These are phyloP conservation scores for Cryomyces minteri DNA, from an alignment of 495 filamentous ascomycete species.

Conservation along the genomic window DNA sequence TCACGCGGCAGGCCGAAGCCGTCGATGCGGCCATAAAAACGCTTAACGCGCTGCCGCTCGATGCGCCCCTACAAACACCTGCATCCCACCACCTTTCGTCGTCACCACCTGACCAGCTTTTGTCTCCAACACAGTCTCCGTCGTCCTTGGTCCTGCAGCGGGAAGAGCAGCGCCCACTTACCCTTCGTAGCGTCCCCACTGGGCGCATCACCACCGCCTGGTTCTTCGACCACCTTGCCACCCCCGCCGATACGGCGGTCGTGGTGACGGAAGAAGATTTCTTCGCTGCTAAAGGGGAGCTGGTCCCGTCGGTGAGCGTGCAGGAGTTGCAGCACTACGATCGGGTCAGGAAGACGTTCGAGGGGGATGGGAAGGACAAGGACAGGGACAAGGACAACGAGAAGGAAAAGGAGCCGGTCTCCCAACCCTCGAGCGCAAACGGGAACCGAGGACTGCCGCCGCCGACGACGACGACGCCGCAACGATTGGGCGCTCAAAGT, in stretches of 20 bases:
- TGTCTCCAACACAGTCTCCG: too few species aligned
- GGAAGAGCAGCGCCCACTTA: slow-evolving; percentile 2
- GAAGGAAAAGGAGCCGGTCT: background rate
- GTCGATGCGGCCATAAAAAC: slow-evolving; percentile 71
- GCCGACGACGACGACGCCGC: slow-evolving; percentile 1
- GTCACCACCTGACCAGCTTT: too few species aligned
- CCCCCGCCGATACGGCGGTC: slow-evolving; percentile 62
- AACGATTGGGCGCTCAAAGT: background rate
- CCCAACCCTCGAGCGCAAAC: background rate
- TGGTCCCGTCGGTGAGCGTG: slow-evolving; percentile 83
- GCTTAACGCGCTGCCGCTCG: slow-evolving; percentile 25
- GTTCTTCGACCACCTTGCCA: slow-evolving; percentile 88
- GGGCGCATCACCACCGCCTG: slow-evolving; percentile 81
- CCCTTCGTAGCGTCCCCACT: slow-evolving; percentile 35
- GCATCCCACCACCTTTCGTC: too few species aligned
- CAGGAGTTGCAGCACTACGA: slow-evolving; percentile 90
- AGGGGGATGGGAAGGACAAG: slow-evolving; percentile 24
- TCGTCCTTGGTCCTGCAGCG: too few species aligned
- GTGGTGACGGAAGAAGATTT: slow-evolving; percentile 84
- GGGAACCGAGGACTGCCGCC: slow-evolving; percentile 5
- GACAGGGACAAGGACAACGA: slow-evolving; percentile 11
- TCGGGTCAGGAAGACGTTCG: slow-evolving; percentile 62
- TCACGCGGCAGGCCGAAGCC: slow-evolving; percentile 69
- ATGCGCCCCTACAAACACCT: background rate
- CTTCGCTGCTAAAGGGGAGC: slow-evolving; percentile 53